Evolutionary conservation across 1,284 basidiomycete species (phyloP), one percentile per base, ranked within the genome.

Genomic region (Trametes hirsuta): DNA sequence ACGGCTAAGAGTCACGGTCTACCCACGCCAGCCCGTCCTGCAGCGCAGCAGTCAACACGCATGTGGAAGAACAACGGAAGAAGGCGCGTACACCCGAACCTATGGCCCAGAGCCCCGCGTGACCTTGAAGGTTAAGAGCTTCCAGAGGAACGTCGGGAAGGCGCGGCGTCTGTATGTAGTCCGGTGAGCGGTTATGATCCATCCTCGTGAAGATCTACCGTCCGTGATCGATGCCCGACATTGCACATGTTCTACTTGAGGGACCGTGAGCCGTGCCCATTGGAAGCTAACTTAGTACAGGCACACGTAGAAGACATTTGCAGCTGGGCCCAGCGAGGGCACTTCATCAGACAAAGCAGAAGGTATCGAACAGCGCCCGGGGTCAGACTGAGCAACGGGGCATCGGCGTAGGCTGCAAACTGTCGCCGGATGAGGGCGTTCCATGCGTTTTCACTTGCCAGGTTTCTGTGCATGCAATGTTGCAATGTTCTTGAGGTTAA

Each of bases 211-310:
- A 49, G 47, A 59, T 56, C 51, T 50, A 25, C 57, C 45, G 47
- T 54, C 15, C 57, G 47, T 48, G 49, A 62, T 51, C 52, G 46
- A 41, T 34, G 37, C 40, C 47, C 25, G 45, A 52, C 45, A 36
- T 47, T 41, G 53, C 42, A 48, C 52, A 53, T 42, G 53, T 50
- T 41, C 22, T 30, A 12, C 47, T 53, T 40, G 24, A 35, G 14
- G 4, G 10, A 34, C 6, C 6, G 10, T 40, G 40, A 21, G 34
- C 45, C 39, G 25, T 22, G 36, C 12, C 37, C 42, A 46, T 47
- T 55, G 50, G 45, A 44, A 9, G 46, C 39, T 47, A 56, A 51
- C 42, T 63, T 55, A 50, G 58, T 53, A 55, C 58, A 63, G 54
- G 55, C 54, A 63, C 58, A n/a, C 39, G 35, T 2, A 22, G 30